Evolutionary conservation across 139 green algal genomes (phyloP).

Genomic region (Spirogloea muscicola): DNA sequence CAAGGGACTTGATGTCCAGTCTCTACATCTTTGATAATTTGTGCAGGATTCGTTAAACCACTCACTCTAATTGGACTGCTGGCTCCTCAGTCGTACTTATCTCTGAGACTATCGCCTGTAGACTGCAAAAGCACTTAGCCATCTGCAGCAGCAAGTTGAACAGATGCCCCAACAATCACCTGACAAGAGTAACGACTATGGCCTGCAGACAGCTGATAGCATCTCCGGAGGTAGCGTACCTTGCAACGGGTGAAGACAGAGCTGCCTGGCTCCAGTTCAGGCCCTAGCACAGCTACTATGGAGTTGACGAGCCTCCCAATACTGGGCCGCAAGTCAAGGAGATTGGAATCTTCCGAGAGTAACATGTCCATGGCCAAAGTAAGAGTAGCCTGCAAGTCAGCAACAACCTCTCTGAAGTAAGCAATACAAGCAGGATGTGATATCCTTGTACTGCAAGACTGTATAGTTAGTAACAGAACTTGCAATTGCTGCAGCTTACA

Average conservation of each 20-base stretch:
- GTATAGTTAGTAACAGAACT: too few species aligned
- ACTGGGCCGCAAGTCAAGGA: constrained; percentile 4
- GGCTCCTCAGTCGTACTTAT: constrained; percentile 50
- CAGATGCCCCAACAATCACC: neutral
- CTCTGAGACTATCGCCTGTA: constrained; percentile 25
- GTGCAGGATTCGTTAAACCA: too few species aligned
- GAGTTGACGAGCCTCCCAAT: constrained; percentile 80
- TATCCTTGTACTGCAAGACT: neutral
- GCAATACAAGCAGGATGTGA: too few species aligned
- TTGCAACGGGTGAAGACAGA: constrained; percentile 63
- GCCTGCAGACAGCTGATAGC: too few species aligned
- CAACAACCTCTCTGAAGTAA: too few species aligned
- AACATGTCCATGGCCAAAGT: constrained; percentile 64
- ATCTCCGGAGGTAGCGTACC: constrained; percentile 10
- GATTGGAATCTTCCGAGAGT: constrained; percentile 51
- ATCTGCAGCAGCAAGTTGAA: too few species aligned
- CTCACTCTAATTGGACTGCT: constrained; percentile 60
- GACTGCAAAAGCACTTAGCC: too few species aligned
- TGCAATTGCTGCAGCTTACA: neutral
- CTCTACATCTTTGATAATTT: too few species aligned
- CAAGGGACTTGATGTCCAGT: too few species aligned
- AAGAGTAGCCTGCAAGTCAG: constrained; percentile 61
- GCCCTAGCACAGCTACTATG: constrained; percentile 78
- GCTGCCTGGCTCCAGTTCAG: constrained; percentile 72
- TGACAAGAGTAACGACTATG: neutral